Percentiles rank a stretch among this genome's conserved stretches.
Evolutionary conservation across 768 basidiomycete species (phyloP).

Genomic region (Leccinum obscurum): DNA sequence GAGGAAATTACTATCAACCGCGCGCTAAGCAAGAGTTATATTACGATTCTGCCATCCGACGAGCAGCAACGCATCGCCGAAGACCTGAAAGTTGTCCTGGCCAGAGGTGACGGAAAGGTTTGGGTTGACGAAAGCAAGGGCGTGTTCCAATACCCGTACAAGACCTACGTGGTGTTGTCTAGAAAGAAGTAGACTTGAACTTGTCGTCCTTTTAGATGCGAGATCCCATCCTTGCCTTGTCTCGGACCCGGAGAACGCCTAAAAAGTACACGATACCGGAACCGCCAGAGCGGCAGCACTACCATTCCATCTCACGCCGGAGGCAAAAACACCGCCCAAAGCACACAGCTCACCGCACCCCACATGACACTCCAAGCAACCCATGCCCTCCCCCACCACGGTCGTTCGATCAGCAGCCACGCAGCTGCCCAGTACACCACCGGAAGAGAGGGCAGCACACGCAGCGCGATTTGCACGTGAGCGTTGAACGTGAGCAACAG

Average conservation of each 20-base stretch:
- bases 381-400: conserved; percentile 59
- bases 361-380: conserved; percentile 78
- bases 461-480: conserved; percentile 85
- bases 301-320: conserved; percentile 60
- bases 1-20: conserved; percentile 61
- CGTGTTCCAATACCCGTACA: conserved; percentile 80
- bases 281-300: not conserved
- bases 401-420: conserved; percentile 53
- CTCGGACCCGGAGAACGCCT: not conserved
- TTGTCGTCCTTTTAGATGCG: not conserved
- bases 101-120: conserved; percentile 56
- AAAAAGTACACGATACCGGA: not conserved
- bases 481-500: conserved; percentile 71
- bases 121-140: conserved; percentile 80
- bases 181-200: conserved; percentile 38
- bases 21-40: conserved; percentile 83
- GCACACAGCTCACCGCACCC: conserved; percentile 66
- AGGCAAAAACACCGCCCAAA: conserved; percentile 87
- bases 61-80: conserved; percentile 53
- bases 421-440: conserved; percentile 87
- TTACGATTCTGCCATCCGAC: conserved; percentile 60
- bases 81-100: conserved; percentile 55
- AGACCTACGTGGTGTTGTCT: conserved; percentile 57
- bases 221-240: not conserved
- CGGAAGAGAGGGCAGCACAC: conserved; percentile 75